Evolutionary conservation across 306 rosid species (phyloP).

Genomic region (Cucumis melo): DNA sequence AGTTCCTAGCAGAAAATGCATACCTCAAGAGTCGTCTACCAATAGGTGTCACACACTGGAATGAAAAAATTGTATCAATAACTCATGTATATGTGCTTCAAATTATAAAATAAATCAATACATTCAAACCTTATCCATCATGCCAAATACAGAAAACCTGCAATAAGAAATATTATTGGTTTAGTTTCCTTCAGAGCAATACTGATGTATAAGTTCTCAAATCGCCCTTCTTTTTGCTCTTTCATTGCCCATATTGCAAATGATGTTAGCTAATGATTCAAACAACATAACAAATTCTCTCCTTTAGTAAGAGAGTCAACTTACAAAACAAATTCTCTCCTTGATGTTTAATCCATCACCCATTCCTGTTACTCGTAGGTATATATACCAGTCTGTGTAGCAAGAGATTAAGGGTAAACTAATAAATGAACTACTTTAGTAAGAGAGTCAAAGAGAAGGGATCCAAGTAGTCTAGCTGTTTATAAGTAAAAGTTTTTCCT

Average conservation of each 20-base stretch:
- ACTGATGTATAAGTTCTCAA: conserved; percentile 9
- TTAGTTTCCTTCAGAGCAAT: conserved; percentile 9
- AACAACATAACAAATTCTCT: too few relatives aligned
- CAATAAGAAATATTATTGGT: conserved; percentile 15
- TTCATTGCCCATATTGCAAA: conserved; percentile 78
- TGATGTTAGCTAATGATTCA: neutral
- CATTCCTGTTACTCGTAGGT: conserved; percentile 91
- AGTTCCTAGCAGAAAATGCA: neutral
- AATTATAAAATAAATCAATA: conserved; percentile 14
- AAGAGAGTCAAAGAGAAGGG: neutral
- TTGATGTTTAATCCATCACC: conserved; percentile 77
- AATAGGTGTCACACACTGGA: too few relatives aligned
- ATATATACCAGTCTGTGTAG: conserved; percentile 66
- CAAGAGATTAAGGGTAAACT: conserved; percentile 1
- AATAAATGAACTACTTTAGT: neutral
- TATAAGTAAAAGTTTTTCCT: neutral
- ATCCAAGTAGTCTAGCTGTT: neutral
- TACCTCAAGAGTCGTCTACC: conserved; percentile 96
- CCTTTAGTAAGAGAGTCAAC: too few relatives aligned
- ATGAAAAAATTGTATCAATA: conserved; percentile 15
- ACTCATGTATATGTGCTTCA: conserved; percentile 9
- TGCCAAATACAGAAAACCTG: conserved; percentile 98
- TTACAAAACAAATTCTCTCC: conserved; percentile 76
- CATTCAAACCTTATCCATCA: conserved; percentile 82
- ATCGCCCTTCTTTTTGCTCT: conserved; percentile 94